These are phyloP conservation scores for Isabelozyma heimii DNA, from an alignment of 805 yeast species.

Conservation along the genomic window DNA sequence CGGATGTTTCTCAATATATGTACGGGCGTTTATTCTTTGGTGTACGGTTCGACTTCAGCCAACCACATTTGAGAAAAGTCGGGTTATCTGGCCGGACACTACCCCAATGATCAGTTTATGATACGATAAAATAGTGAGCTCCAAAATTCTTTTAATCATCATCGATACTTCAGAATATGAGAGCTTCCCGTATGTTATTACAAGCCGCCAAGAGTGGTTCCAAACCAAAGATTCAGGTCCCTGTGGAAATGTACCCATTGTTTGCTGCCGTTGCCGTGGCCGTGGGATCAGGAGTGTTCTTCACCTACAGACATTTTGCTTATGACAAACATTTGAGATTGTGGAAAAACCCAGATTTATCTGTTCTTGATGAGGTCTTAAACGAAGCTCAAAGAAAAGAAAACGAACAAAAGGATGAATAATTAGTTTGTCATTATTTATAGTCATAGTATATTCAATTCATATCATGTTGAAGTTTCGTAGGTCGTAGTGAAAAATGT, in stretches of 20 bases:
- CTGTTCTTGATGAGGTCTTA: slow-evolving; percentile 40
- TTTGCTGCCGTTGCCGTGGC: slow-evolving; percentile 46
- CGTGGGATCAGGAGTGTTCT: slow-evolving; percentile 32
- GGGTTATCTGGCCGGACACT: not conserved
- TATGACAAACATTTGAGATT: slow-evolving; percentile 44
- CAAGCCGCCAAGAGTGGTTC: slow-evolving; percentile 36
- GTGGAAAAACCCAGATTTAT: slow-evolving; percentile 45
- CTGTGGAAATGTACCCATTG: slow-evolving; percentile 47
- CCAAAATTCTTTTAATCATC: not conserved
- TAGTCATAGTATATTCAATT: not conserved
- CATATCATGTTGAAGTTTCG: not conserved
- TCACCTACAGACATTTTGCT: slow-evolving; percentile 49
- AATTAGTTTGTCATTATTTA: not conserved
- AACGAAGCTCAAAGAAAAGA: slow-evolving; percentile 31
- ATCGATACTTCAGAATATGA: slow-evolving; percentile 20
- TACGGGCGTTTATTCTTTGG: too few species aligned
- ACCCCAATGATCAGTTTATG: not conserved
- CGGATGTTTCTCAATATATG: not conserved
- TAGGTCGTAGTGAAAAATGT: not conserved
- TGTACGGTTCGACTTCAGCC: not conserved
- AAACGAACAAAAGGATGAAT: slow-evolving; percentile 1
- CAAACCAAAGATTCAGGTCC: slow-evolving; percentile 18
- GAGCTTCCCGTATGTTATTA: slow-evolving; percentile 38
- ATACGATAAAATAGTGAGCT: not conserved
- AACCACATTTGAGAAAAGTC: not conserved